Percentiles rank a stretch among this genome's conserved stretches.
phyloP scores from a whole-genome alignment of 257 asterid genomes.

The Salvia splendens region DNA sequence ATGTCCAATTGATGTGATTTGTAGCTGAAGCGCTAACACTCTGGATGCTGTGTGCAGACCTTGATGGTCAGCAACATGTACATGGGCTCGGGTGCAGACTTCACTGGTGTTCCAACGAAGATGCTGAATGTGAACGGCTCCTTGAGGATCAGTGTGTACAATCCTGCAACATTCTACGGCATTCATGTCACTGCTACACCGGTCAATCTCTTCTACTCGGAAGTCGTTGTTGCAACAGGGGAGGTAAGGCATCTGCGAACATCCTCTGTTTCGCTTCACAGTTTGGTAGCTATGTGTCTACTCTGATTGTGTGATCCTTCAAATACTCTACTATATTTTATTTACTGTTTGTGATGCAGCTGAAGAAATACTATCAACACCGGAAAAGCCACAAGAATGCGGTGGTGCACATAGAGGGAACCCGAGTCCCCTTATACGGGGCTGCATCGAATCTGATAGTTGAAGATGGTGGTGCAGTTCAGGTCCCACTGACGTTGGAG shows the following conservation, averaged over 20 bases:
- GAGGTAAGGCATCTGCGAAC: slow-evolving; percentile 63
- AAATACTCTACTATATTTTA: too few species aligned
- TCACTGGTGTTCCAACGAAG: slow-evolving; percentile 77
- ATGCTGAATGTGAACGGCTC: slow-evolving; percentile 77
- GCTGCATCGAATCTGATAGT: slow-evolving; percentile 66
- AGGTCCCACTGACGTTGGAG: slow-evolving; percentile 63
- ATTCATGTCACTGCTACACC: slow-evolving; percentile 80
- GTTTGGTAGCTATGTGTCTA: too few species aligned
- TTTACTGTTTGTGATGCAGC: slow-evolving; percentile 43
- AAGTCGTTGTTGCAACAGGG: slow-evolving; percentile 75
- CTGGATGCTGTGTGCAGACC: slow-evolving; percentile 57
- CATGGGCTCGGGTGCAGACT: slow-evolving; percentile 77
- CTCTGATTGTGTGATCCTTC: not conserved
- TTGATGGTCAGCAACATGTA: slow-evolving; percentile 66
- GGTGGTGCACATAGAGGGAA: slow-evolving; percentile 68
- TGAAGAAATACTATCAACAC: slow-evolving; percentile 72
- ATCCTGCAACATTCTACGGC: slow-evolving; percentile 92
- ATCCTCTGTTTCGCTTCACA: not conserved
- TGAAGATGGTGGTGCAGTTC: slow-evolving; percentile 39
- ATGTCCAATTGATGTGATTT: too few species aligned
- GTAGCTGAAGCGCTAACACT: not conserved
- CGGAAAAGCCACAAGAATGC: slow-evolving; percentile 66
- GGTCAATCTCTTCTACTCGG: slow-evolving; percentile 72
- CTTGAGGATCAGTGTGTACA: slow-evolving; percentile 67
- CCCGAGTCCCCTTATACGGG: slow-evolving; percentile 81